Percentiles rank a stretch among this genome's conserved stretches.
These are phyloP conservation scores for Cucurbitaria berberidis DNA, from an alignment of 2,329 filamentous ascomycete species.

Conservation along the genomic window DNA sequence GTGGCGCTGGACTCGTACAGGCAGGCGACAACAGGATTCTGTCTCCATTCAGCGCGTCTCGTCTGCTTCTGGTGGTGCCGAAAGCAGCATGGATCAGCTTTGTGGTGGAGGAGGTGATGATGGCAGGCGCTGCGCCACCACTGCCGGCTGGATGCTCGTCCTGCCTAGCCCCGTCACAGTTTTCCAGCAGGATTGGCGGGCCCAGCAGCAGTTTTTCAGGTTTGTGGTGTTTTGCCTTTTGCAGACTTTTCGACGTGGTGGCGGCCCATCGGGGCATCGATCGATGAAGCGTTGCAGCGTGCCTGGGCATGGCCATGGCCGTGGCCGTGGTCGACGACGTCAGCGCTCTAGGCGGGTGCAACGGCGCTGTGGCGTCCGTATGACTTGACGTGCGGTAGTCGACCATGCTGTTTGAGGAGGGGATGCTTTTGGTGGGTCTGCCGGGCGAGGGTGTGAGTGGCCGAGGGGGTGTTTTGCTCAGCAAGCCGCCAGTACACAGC, in stretches of 20 bases:
- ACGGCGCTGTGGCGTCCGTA: constrained; percentile 7
- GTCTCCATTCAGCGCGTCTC: background rate
- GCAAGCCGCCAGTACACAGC: constrained; percentile 8
- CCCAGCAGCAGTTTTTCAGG: constrained; percentile 3
- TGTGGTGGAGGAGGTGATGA: background rate
- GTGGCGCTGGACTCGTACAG: background rate
- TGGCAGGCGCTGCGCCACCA: constrained; percentile 12
- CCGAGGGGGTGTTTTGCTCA: background rate
- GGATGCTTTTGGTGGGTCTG: constrained; percentile 11
- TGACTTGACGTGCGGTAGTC: constrained; percentile 7
- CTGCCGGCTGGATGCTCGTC: constrained; percentile 7
- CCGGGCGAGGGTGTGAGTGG: constrained; percentile 4
- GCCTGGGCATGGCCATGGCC: no score
- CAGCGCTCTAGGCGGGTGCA: background rate
- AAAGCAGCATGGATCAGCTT: background rate
- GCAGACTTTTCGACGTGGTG: constrained; percentile 2
- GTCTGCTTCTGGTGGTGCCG: constrained; percentile 2
- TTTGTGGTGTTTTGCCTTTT: background rate
- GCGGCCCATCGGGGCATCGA: background rate
- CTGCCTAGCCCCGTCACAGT: constrained; percentile 8
- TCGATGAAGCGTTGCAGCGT: background rate
- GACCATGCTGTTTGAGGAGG: constrained; percentile 4
- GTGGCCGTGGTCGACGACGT: no score
- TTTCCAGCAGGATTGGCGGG: constrained; percentile 7
- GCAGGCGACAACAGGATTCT: background rate